Evolutionary conservation across 768 basidiomycete species (phyloP), one percentile per base, ranked within the genome.

Genomic region (Lentinula sp.): DNA sequence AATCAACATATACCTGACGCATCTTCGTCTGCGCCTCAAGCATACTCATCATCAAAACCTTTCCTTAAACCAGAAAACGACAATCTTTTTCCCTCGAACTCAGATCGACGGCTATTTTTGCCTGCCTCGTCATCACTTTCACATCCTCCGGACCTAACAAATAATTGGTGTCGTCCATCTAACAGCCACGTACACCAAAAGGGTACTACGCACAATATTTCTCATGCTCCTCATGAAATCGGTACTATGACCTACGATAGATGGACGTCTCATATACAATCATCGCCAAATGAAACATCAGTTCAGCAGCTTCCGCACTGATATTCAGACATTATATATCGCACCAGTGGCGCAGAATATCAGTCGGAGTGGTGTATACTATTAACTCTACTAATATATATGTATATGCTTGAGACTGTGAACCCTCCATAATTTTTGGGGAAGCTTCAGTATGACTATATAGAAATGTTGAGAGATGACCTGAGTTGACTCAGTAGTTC

Each of bases 201-300:
- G 28, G 59, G 59, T 23, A 18, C 39, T 1, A 7, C 53, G 58
- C 43, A 54, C 57, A 52, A 62, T 39, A 46, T 28, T 43, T 37
- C 52, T 33, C 61, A 61, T 39, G 53, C 35, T 48, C 48, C 53
- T 37, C 61, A 61, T 6, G 68, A 63, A 45, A 65, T 67, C 15
- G 64, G 61, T 16, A 45, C 62, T n/a, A 70, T 71, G 66, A 45
- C 73, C 64, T 73, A 79, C 61, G 75, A 78, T 57, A 68, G 71
- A 36, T 76, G 78, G 77, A 70, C 71, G 6, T 74, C 73, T n/a
- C 75, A 39, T 13, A 56, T 28, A 10, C 10, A 23, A 13, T 16
- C 39, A 20, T 32, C 52, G 33, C 33, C 52, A 15, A 36, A 35
- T 37, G 36, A 16, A 43, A 33, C 15, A 16, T 33, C 37, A 41